Conservation (phyloP, 495 filamentous ascomycete genomes). For the Xylaria flabelliformis region DNA sequence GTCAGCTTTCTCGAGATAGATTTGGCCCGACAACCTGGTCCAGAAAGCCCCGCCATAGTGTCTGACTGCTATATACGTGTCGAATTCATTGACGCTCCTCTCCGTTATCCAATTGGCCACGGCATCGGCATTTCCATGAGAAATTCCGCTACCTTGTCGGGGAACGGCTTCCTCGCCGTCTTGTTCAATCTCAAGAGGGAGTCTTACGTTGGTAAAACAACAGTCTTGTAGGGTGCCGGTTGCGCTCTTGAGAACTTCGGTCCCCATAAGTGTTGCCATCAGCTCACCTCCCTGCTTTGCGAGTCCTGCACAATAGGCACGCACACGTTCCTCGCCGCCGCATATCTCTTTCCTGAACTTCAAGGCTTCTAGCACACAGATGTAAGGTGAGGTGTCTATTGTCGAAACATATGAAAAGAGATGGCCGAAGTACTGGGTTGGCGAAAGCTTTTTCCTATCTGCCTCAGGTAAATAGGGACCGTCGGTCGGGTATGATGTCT, state of each 20-base stretch:
- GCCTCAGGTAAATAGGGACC: slow-evolving; percentile 53
- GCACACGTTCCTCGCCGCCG: slow-evolving; percentile 75
- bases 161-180: slow-evolving; percentile 26
- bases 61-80: slow-evolving; percentile 73
- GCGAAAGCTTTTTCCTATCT: slow-evolving; percentile 27
- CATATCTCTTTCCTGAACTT: slow-evolving; percentile 69
- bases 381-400: slow-evolving; percentile 68
- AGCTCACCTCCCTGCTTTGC: slow-evolving; percentile 63
- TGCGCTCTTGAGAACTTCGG: slow-evolving; percentile 68
- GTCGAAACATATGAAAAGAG: slow-evolving; percentile 79
- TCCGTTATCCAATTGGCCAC: slow-evolving; percentile 63
- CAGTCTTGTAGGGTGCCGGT: slow-evolving; percentile 42
- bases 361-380: slow-evolving; percentile 69
- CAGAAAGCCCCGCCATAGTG: slow-evolving; percentile 68
- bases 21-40: slow-evolving; percentile 76
- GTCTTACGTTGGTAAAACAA: slow-evolving; percentile 67
- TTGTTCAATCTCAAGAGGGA: slow-evolving; percentile 61
- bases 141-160: slow-evolving; percentile 28
- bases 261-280: slow-evolving; percentile 65
- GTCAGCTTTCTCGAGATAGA: slow-evolving; percentile 78
- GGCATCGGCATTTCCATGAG: slow-evolving; percentile 32
- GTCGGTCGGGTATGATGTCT: slow-evolving; percentile 73
- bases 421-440: slow-evolving; percentile 56
- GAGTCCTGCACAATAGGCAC: slow-evolving; percentile 60
- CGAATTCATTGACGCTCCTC: slow-evolving; percentile 62